Percentiles rank a stretch among this genome's conserved stretches.
phyloP scores from a whole-genome alignment of 495 filamentous ascomycete genomes.

The Trichocladium antarcticum region DNA sequence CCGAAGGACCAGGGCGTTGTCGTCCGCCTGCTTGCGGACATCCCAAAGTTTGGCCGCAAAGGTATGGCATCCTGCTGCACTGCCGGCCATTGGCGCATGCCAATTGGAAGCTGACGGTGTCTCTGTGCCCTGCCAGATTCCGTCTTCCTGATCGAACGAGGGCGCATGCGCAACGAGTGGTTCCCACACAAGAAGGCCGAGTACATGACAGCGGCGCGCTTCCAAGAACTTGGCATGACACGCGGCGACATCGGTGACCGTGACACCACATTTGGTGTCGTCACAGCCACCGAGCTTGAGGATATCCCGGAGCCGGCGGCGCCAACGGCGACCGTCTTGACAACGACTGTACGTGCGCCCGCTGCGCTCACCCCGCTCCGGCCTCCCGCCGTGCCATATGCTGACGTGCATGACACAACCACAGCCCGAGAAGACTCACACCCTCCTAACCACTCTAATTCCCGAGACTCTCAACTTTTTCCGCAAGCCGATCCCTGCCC shows the following conservation, averaged over 20 bases:
- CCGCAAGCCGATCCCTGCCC: constrained; percentile 41
- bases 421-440: constrained; percentile 50
- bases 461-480: constrained; percentile 85
- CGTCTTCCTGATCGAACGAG: constrained; percentile 35
- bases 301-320: neutral
- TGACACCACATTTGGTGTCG: constrained; percentile 27
- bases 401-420: constrained; percentile 4
- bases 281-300: constrained; percentile 5
- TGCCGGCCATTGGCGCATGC: neutral
- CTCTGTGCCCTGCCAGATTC: constrained; percentile 22
- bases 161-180: constrained; percentile 41
- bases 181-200: constrained; percentile 34
- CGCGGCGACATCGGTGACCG: constrained; percentile 33
- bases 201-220: constrained; percentile 36
- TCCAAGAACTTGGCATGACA: constrained; percentile 31
- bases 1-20: constrained; percentile 37
- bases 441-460: constrained; percentile 80
- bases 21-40: constrained; percentile 49
- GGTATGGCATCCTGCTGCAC: constrained; percentile 28
- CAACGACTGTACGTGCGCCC: constrained; percentile 9
- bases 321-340: neutral
- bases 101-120: neutral
- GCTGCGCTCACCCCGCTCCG: neutral
- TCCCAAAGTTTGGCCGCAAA: constrained; percentile 48
- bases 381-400: neutral